A percentile compares a stretch with the other conserved stretches of the same genome.
These are phyloP conservation scores for Apocynum venetum DNA, from an alignment of 257 asterid species.

Conservation along the genomic window DNA sequence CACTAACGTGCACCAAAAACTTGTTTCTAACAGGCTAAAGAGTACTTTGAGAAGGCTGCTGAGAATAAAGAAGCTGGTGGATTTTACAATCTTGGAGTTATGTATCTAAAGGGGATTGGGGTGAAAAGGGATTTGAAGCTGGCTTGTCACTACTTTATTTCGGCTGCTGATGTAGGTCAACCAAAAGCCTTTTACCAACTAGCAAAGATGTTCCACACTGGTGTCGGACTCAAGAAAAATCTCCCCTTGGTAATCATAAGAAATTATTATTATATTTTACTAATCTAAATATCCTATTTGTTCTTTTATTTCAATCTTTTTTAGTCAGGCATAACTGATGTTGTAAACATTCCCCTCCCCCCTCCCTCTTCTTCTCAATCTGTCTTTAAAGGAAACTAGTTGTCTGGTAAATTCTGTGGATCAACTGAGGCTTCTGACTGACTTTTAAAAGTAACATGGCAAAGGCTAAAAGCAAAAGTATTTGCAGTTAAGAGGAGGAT, in stretches of 20 bases:
- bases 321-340: not conserved
- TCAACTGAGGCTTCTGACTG: not conserved
- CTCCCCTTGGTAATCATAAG: conserved; percentile 58
- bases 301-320: not conserved
- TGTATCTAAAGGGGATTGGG: conserved; percentile 84
- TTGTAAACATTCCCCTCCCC: too few species aligned
- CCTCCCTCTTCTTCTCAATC: not conserved
- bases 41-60: conserved; percentile 95
- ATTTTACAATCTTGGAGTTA: conserved; percentile 89
- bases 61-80: conserved; percentile 89
- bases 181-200: conserved; percentile 96
- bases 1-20: not conserved
- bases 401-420: not conserved
- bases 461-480: too few species aligned
- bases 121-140: conserved; percentile 78
- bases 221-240: conserved; percentile 88
- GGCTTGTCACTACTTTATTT: conserved; percentile 61
- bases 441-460: not conserved
- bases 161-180: conserved; percentile 84
- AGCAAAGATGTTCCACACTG: conserved; percentile 96
- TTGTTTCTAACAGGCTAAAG: conserved; percentile 65
- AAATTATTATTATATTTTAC: not conserved
- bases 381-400: not conserved
- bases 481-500: not conserved
- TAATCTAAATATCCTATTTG: not conserved